phyloP scores from a whole-genome alignment of 2,329 filamentous ascomycete species.

The Aureobasidium sp. region DNA sequence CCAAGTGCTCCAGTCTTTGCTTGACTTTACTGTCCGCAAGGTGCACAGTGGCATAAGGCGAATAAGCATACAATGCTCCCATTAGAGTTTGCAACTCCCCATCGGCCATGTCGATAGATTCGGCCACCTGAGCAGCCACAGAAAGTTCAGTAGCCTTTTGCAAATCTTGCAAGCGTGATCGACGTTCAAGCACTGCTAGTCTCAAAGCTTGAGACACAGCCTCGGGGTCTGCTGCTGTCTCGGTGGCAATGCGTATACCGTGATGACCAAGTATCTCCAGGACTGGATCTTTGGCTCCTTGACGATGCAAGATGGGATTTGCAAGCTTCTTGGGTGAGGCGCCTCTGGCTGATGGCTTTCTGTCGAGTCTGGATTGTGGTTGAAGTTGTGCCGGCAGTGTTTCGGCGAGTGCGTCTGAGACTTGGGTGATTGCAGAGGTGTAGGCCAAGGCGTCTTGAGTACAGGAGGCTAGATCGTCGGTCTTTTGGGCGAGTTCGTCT shows the following conservation, averaged over 20 bases:
- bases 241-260: conserved; percentile 18
- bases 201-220: conserved; percentile 18
- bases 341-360: conserved; percentile 19
- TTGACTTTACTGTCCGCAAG: conserved; percentile 22
- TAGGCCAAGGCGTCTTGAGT: conserved; percentile 24
- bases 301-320: not conserved
- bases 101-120: conserved; percentile 31
- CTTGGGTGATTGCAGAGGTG: conserved; percentile 17
- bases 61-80: conserved; percentile 31
- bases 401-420: conserved; percentile 20
- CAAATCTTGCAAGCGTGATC: conserved; percentile 29
- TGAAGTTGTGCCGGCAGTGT: conserved; percentile 4
- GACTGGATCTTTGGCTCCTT: conserved; percentile 20
- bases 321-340: not conserved
- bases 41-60: conserved; percentile 17
- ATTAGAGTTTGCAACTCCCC: conserved; percentile 30
- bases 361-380: conserved; percentile 21
- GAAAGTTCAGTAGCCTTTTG: conserved; percentile 26
- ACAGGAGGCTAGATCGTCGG: conserved; percentile 23
- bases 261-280: conserved; percentile 23
- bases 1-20: conserved; percentile 28
- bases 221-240: not conserved
- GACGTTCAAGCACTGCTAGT: conserved; percentile 26
- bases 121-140: conserved; percentile 28
- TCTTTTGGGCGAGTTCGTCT: conserved; percentile 32